A percentile compares a stretch with the other conserved stretches of the same genome.
Conservation (phyloP, 495 filamentous ascomycete genomes). For the Cudoniella acicularis region DNA sequence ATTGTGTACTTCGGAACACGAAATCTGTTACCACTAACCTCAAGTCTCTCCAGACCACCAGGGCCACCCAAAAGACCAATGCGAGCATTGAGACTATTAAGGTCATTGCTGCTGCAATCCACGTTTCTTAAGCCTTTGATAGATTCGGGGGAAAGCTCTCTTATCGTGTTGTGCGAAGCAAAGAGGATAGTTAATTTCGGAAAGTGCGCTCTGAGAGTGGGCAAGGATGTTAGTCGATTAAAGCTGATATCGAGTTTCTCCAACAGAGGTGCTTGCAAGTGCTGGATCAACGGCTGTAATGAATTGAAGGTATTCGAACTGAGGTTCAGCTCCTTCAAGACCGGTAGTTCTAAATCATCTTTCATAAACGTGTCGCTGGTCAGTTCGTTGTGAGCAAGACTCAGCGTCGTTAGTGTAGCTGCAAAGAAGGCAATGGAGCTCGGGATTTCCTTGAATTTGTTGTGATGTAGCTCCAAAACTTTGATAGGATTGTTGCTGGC, state of each 20-base stretch:
- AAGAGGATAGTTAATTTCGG: conserved; percentile 63
- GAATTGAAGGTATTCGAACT: conserved; percentile 63
- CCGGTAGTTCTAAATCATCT: conserved; percentile 61
- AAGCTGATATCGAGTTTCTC: conserved; percentile 73
- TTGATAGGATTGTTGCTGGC: conserved; percentile 42
- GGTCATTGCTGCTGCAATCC: conserved; percentile 80
- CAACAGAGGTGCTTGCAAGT: conserved; percentile 67
- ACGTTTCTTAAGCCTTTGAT: conserved; percentile 71
- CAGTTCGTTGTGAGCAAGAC: conserved; percentile 77
- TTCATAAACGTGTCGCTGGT: conserved; percentile 54
- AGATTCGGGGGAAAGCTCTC: conserved; percentile 65
- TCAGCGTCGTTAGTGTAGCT: conserved; percentile 65
- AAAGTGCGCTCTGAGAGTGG: conserved; percentile 51
- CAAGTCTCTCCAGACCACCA: conserved; percentile 46
- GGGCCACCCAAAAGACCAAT: conserved; percentile 68
- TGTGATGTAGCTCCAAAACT: conserved; percentile 68
- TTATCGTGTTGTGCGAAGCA: conserved; percentile 72
- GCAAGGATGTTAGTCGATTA: conserved; percentile 70
- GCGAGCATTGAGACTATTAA: conserved; percentile 69
- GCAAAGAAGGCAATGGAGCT: conserved; percentile 62
- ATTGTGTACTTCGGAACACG: conserved; percentile 83
- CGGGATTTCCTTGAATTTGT: conserved; percentile 68
- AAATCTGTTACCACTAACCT: conserved; percentile 79
- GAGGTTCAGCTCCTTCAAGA: conserved; percentile 71
- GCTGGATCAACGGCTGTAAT: conserved; percentile 56